These are phyloP conservation scores for Oryza brachyantha DNA, from an alignment of 176 grass and related monocot genomes.

Conservation along the genomic window DNA sequence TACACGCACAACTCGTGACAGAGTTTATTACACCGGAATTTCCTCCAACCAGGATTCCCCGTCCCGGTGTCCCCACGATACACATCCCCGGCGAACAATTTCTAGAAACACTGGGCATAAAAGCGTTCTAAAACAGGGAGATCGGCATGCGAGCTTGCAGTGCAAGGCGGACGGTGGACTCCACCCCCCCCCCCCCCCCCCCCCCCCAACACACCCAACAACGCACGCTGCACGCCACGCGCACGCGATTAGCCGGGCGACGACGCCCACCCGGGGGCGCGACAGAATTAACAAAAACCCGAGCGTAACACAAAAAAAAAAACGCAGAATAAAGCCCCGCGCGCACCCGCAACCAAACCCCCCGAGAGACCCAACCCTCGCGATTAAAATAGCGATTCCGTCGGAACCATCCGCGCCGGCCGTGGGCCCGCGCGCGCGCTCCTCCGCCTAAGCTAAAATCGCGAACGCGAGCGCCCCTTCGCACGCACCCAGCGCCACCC, in stretches of 20 bases:
- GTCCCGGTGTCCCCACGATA: not conserved
- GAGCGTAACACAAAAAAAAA: too few relatives aligned
- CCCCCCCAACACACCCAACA: too few relatives aligned
- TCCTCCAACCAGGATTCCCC: not conserved
- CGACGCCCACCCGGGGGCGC: not conserved
- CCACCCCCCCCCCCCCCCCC: too few relatives aligned
- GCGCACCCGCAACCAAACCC: not conserved
- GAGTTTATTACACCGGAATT: not conserved
- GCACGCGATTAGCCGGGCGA: not conserved
- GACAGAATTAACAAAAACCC: not conserved
- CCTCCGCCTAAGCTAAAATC: not conserved
- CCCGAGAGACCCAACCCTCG: not conserved
- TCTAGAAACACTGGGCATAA: not conserved
- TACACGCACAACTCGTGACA: not conserved
- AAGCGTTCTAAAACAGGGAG: not conserved
- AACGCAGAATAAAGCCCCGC: not conserved
- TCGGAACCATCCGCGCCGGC: constrained; percentile 3
- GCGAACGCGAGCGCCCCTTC: not conserved
- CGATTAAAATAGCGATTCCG: not conserved
- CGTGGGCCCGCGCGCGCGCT: not conserved
- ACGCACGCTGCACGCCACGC: not conserved
- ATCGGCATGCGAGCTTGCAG: too few relatives aligned
- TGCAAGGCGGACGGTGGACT: not conserved
- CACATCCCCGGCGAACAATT: not conserved
- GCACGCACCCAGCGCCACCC: not conserved